Evolutionary conservation across 345 rosid species (phyloP).

Genomic region (Reutealis trisperma): DNA sequence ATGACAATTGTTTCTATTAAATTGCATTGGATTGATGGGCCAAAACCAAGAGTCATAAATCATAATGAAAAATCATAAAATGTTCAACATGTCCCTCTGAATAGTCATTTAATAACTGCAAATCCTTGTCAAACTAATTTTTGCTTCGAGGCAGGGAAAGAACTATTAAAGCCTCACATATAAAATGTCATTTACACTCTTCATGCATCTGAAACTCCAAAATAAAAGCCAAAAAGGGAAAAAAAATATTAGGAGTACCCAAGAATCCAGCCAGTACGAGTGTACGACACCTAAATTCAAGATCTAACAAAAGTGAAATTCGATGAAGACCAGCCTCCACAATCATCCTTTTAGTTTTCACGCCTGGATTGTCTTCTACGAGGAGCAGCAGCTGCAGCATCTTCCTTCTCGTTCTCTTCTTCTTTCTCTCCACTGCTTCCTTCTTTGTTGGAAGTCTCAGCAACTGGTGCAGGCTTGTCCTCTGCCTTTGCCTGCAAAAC

Average conservation of each 20-base stretch:
- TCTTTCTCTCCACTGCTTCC: conserved; percentile 45
- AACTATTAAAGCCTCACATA: conserved; percentile 10
- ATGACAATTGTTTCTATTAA: too few relatives aligned
- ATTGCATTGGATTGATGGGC: too few relatives aligned
- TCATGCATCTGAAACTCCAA: conserved; percentile 20
- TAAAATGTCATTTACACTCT: conserved; percentile 41
- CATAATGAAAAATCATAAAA: background rate
- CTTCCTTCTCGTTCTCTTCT: conserved; percentile 52
- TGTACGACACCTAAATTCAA: conserved; percentile 18
- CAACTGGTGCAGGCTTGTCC: conserved; percentile 40
- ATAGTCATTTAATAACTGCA: background rate
- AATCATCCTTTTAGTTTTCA: conserved; percentile 39
- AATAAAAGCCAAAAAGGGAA: conserved; percentile 5
- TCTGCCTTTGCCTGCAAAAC: conserved; percentile 41
- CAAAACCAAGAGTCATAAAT: background rate
- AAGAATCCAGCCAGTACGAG: conserved; percentile 26
- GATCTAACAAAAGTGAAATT: conserved; percentile 34
- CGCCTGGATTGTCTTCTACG: conserved; percentile 55
- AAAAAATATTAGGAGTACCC: conserved; percentile 6
- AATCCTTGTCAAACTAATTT: conserved; percentile 6
- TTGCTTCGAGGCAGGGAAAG: background rate
- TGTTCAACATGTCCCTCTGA: background rate
- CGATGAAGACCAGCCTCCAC: background rate
- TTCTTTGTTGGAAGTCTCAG: conserved; percentile 46
- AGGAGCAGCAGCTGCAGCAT: conserved; percentile 43